Evolutionary conservation across 768 basidiomycete species (phyloP).

Genomic region (Leccinum uliginosum): DNA sequence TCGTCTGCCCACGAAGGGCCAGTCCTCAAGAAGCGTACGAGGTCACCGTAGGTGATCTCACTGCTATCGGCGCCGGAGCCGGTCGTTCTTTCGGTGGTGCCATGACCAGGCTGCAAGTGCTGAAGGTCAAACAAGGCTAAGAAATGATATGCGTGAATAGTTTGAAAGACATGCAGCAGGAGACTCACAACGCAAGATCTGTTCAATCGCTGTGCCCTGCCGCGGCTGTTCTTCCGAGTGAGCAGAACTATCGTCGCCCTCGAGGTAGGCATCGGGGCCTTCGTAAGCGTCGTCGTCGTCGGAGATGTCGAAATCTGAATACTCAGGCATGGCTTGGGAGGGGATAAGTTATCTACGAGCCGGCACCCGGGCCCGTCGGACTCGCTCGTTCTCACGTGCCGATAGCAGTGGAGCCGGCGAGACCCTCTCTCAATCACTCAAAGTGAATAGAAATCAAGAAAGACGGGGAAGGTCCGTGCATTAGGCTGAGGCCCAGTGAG

Average conservation of each 20-base stretch:
- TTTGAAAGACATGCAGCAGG: not conserved
- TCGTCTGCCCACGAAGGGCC: slow-evolving; percentile 25
- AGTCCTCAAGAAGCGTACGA: slow-evolving; percentile 20
- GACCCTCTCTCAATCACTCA: not conserved
- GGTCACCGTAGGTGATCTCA: slow-evolving; percentile 23
- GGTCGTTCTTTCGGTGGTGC: slow-evolving; percentile 7
- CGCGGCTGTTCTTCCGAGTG: not conserved
- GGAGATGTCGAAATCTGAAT: slow-evolving; percentile 16
- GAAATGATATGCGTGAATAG: slow-evolving; percentile 2
- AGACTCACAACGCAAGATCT: slow-evolving; percentile 30
- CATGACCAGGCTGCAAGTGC: slow-evolving; percentile 14
- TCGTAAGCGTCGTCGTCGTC: slow-evolving; percentile 33
- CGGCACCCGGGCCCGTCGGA: not conserved
- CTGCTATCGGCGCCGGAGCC: not conserved
- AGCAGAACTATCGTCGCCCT: slow-evolving; percentile 25
- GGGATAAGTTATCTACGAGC: not conserved
- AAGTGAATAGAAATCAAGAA: not conserved
- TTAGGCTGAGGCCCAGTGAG: not conserved
- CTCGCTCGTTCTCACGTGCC: slow-evolving; percentile 3
- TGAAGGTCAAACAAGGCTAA: slow-evolving; percentile 29
- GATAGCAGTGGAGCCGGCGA: not conserved
- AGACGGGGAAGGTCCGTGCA: not conserved
- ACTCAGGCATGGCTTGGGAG: slow-evolving; percentile 16
- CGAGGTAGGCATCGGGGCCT: slow-evolving; percentile 33
- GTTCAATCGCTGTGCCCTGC: slow-evolving; percentile 15